Base-by-base conservation (phyloP, 2,329 filamentous ascomycete genomes). In the Helicocarpus griseus region DNA sequence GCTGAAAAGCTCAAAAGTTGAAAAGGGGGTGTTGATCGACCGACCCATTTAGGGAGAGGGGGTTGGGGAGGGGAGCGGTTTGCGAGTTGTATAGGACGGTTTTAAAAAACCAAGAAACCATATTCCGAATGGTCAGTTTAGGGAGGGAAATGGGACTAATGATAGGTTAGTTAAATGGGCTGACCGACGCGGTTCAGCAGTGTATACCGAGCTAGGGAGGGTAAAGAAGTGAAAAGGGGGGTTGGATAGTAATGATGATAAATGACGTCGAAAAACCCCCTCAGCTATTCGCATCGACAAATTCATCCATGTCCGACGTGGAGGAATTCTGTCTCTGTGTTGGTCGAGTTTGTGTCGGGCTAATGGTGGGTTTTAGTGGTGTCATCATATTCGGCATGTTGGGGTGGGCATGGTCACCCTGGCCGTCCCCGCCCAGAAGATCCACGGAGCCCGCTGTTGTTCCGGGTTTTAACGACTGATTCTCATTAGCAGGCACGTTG, bases 201-300 rank as follows among this genome's bases (percentile, higher is more conserved):
- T n/a, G n/a, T n/a, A n/a, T n/a, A n/a, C n/a, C n/a, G n/a, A 40
- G 11, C 1, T 22, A 24, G 38, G 38, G 8, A 21, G 38, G 14
- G 19, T 13, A 40, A 40, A 40, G 19, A 8, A 21, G 5, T 21
- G 38, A 21, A 5, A 21, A 40, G 19, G 38, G 19, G 19, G 19
- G 19, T n/a, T n/a, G n/a, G n/a, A n/a, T n/a, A n/a, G n/a, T n/a
- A n/a, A n/a, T n/a, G n/a, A n/a, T n/a, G n/a, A n/a, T n/a, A n/a
- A n/a, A 35, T 11, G 3, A 35, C n/a, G 3, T 9, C 9, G 31
- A 14, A 33, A 35, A 11, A 35, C 6, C n/a, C n/a, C 24, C 5
- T 46, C 54, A 59, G 31, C 53, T 63, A 54, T 64, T 53, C 36
- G 72, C 72, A 60, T 74, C 72, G 40, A 74, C 69, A 56, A 74